Conservation (phyloP, 305 asterid species). For the Withania somnifera region DNA sequence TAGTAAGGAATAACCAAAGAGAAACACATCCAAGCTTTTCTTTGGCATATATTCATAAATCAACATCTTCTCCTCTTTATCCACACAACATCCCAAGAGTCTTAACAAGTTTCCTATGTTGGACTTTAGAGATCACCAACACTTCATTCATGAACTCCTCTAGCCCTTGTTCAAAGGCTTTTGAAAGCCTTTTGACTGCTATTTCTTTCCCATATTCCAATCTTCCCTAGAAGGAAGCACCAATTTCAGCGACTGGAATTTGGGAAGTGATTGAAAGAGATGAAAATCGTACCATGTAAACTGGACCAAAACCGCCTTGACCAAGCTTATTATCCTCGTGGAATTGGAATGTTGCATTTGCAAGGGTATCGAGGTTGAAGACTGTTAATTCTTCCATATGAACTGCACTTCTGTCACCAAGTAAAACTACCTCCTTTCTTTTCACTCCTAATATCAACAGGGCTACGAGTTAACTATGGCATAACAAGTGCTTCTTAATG, state of each 20-base stretch:
- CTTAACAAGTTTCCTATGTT: slow-evolving; percentile 45
- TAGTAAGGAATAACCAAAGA: slow-evolving; percentile 28
- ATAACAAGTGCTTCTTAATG: not conserved
- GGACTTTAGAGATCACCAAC: slow-evolving; percentile 32
- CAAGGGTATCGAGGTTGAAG: slow-evolving; percentile 22
- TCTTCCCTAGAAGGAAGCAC: slow-evolving; percentile 26
- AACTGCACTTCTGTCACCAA: slow-evolving; percentile 5
- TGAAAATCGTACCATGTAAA: slow-evolving; percentile 31
- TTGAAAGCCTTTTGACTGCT: slow-evolving; percentile 53
- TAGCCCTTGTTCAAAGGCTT: slow-evolving; percentile 40
- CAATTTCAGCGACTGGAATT: not conserved
- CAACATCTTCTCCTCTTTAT: slow-evolving; percentile 37
- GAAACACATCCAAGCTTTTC: slow-evolving; percentile 31
- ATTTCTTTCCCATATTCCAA: slow-evolving; percentile 33
- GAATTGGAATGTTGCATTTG: slow-evolving; percentile 31
- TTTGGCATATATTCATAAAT: not conserved
- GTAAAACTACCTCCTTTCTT: not conserved
- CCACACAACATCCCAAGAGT: slow-evolving; percentile 35
- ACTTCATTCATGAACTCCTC: slow-evolving; percentile 50
- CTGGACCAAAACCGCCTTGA: slow-evolving; percentile 56
- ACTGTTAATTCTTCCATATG: slow-evolving; percentile 41
- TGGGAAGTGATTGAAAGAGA: not conserved
- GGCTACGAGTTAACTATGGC: not conserved
- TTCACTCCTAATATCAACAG: slow-evolving; percentile 5
- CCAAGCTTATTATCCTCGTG: slow-evolving; percentile 36